phyloP scores from a whole-genome alignment of 768 basidiomycete genomes.

The Naganishia onofrii region DNA sequence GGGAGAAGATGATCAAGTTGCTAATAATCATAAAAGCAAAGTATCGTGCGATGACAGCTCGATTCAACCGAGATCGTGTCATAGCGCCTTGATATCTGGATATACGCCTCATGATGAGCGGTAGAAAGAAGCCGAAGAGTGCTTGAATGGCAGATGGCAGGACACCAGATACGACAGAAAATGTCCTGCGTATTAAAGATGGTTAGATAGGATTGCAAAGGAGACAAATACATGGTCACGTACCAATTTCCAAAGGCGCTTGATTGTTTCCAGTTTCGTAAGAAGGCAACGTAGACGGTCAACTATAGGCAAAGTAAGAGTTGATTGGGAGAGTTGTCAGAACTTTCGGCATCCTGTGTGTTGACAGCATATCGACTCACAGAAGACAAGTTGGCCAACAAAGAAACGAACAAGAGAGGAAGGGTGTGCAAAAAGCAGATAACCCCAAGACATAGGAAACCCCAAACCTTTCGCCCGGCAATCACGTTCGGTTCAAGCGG shows the following conservation, averaged over 20 bases:
- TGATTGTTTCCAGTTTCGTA: constrained; percentile 65
- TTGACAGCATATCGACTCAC: constrained; percentile 54
- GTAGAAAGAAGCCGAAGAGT: constrained; percentile 83
- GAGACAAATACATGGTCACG: constrained; percentile 24
- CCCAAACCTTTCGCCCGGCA: constrained; percentile 65
- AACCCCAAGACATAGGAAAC: constrained; percentile 71
- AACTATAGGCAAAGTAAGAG: constrained; percentile 54
- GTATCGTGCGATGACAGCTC: constrained; percentile 87
- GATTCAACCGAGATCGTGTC: constrained; percentile 56
- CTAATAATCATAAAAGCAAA: constrained; percentile 91
- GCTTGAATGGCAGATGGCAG: constrained; percentile 85
- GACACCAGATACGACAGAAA: constrained; percentile 86
- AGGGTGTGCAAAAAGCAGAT: constrained; percentile 94
- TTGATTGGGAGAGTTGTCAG: neutral
- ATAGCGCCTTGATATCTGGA: constrained; percentile 65
- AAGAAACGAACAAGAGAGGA: constrained; percentile 82
- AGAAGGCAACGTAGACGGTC: constrained; percentile 66
- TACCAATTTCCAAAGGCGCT: constrained; percentile 58
- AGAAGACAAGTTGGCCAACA: constrained; percentile 82
- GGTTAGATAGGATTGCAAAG: neutral
- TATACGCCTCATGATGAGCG: constrained; percentile 84
- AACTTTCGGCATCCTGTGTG: neutral
- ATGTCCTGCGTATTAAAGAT: constrained; percentile 55
- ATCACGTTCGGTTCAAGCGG: constrained; percentile 68
- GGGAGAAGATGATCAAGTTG: constrained; percentile 88